Conservation (phyloP, 1,139 yeast species). For the Taphrina sp. region DNA sequence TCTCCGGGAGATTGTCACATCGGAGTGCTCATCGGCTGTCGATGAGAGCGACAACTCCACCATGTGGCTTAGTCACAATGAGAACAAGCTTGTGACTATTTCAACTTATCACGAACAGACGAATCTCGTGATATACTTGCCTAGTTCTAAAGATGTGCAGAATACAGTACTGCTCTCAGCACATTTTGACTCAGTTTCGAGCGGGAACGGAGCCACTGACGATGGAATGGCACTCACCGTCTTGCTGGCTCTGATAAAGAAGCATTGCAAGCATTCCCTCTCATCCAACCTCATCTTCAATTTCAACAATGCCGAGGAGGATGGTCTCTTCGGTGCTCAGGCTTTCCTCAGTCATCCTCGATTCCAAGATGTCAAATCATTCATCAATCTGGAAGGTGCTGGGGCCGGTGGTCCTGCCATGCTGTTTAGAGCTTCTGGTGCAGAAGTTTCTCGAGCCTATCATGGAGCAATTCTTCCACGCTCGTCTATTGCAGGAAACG, state of each 20-base stretch:
- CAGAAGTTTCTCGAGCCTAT: slow-evolving; percentile 41
- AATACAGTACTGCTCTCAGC: slow-evolving; percentile 76
- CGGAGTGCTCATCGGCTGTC: slow-evolving; percentile 17
- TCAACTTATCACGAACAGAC: slow-evolving; percentile 28
- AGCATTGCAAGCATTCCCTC: slow-evolving; percentile 57
- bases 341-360: slow-evolving; percentile 75
- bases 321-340: slow-evolving; percentile 80
- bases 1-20: slow-evolving; percentile 45
- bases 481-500: slow-evolving; percentile 39
- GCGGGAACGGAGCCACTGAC: slow-evolving; percentile 85
- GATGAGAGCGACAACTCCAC: slow-evolving; percentile 25
- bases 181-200: slow-evolving; percentile 86
- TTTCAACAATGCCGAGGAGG: slow-evolving; percentile 87
- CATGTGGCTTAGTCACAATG: background rate
- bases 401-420: slow-evolving; percentile 91
- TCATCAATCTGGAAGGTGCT: slow-evolving; percentile 89
- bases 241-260: slow-evolving; percentile 65
- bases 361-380: slow-evolving; percentile 61
- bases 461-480: slow-evolving; percentile 38
- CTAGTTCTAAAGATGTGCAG: slow-evolving; percentile 44
- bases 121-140: slow-evolving; percentile 21
- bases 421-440: slow-evolving; percentile 78
- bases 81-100: slow-evolving; percentile 5
- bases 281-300: slow-evolving; percentile 72
- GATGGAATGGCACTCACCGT: slow-evolving; percentile 92